phyloP scores from a whole-genome alignment of 2,329 filamentous ascomycete species.

The Pleomassaria siparia region DNA sequence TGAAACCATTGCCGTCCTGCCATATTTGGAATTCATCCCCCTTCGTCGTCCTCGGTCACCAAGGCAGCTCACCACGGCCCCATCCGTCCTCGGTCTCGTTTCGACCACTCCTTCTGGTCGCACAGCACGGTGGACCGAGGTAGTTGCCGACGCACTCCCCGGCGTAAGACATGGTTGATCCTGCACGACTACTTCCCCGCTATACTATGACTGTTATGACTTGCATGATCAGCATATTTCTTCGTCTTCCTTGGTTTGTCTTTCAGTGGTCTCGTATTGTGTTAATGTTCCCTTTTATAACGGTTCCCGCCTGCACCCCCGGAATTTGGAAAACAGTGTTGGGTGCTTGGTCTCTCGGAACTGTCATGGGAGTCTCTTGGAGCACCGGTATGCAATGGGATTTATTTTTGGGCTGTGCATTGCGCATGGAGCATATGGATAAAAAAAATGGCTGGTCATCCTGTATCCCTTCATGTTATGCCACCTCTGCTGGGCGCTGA shows the following conservation, averaged over 20 bases:
- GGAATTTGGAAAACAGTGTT: slow-evolving; percentile 26
- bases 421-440: slow-evolving; percentile 35
- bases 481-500: slow-evolving; percentile 15
- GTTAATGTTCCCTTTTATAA: slow-evolving; percentile 15
- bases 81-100: slow-evolving; percentile 2
- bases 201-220: slow-evolving; percentile 27
- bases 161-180: slow-evolving; percentile 33
- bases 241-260: slow-evolving; percentile 9
- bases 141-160: background rate
- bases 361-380: slow-evolving; percentile 12
- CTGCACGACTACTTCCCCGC: slow-evolving; percentile 21
- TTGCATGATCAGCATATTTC: slow-evolving; percentile 24
- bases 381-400: slow-evolving; percentile 8
- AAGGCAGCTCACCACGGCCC: background rate
- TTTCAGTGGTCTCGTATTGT: slow-evolving; percentile 16
- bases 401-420: slow-evolving; percentile 21
- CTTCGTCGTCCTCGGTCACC: slow-evolving; percentile 6
- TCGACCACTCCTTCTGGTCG: slow-evolving; percentile 7
- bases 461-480: slow-evolving; percentile 24
- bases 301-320: slow-evolving; percentile 14
- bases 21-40: slow-evolving; percentile 18
- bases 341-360: slow-evolving; percentile 10
- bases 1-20: slow-evolving; percentile 23
- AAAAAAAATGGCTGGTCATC: slow-evolving; percentile 24
- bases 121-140: slow-evolving; percentile 11